phyloP scores from a whole-genome alignment of 352 stramenopile species.

The Globisporangium nodosum region DNA sequence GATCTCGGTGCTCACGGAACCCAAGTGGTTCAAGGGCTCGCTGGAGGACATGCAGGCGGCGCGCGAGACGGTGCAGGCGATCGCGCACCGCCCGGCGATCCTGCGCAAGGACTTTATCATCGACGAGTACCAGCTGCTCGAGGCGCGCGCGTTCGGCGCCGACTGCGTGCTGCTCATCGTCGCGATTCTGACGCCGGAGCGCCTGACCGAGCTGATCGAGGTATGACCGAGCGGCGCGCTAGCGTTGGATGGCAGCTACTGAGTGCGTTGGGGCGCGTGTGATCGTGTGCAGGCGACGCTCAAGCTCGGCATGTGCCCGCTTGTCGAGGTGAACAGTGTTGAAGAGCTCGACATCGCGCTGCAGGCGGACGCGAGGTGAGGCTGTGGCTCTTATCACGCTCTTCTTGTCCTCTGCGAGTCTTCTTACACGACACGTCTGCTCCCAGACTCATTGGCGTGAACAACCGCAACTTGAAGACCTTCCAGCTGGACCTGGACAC shows the following conservation, averaged over 20 bases:
- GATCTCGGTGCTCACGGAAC: slow-evolving; percentile 97
- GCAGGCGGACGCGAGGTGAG: slow-evolving; percentile 71
- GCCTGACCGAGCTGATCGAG: slow-evolving; percentile 55
- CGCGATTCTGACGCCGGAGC: slow-evolving; percentile 72
- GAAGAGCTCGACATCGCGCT: slow-evolving; percentile 94
- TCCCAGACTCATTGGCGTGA: slow-evolving; percentile 93
- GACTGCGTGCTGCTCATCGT: slow-evolving; percentile 98
- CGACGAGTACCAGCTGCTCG: slow-evolving; percentile 92
- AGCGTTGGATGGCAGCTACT: not conserved
- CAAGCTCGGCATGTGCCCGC: slow-evolving; percentile 92
- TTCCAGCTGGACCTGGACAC: slow-evolving; percentile 97
- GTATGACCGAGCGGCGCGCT: slow-evolving; percentile 14
- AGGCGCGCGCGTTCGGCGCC: slow-evolving; percentile 92
- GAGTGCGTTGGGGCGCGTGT: not conserved
- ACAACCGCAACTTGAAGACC: slow-evolving; percentile 98
- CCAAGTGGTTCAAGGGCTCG: slow-evolving; percentile 96
- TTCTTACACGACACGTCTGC: not conserved
- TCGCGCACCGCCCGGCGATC: slow-evolving; percentile 56
- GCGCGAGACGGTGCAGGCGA: slow-evolving; percentile 38
- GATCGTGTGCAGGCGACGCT: slow-evolving; percentile 52
- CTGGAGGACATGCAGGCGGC: slow-evolving; percentile 81
- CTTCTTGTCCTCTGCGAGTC: not conserved
- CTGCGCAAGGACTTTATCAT: slow-evolving; percentile 95
- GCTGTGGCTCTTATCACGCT: not conserved
- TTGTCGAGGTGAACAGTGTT: slow-evolving; percentile 97